Evolutionary conservation across 2,329 filamentous ascomycete species (phyloP).

Genomic region (Aureobasidium zeae): DNA sequence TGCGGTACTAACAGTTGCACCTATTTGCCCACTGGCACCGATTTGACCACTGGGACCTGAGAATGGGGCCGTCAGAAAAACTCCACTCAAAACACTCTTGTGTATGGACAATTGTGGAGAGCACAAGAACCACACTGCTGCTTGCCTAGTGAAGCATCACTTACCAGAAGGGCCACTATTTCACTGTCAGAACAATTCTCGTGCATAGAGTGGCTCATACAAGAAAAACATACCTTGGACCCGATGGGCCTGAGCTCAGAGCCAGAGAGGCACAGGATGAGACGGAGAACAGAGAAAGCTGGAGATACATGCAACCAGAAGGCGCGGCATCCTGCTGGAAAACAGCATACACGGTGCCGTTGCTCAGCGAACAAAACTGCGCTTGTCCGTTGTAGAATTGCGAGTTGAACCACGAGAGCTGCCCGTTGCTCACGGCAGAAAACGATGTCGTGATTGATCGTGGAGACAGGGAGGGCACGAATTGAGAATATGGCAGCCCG

Average conservation of each 20-base stretch:
- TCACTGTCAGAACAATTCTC: neutral
- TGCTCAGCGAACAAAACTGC: conserved; percentile 23
- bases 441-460: conserved; percentile 24
- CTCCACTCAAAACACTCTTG: no score
- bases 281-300: conserved; percentile 18
- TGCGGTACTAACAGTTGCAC: no score
- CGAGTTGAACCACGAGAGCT: conserved; percentile 23
- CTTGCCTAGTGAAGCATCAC: no score
- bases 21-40: no score
- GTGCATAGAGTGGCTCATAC: neutral
- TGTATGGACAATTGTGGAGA: no score
- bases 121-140: no score
- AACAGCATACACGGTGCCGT: conserved; percentile 25
- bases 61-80: no score
- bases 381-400: conserved; percentile 25
- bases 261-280: conserved; percentile 4
- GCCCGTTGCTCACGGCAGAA: conserved; percentile 19
- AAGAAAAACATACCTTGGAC: neutral
- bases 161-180: neutral
- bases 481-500: conserved; percentile 20
- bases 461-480: conserved; percentile 22
- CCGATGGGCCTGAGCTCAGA: neutral
- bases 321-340: conserved; percentile 22
- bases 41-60: no score
- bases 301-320: conserved; percentile 22